Percentiles rank a stretch among this genome's conserved stretches.
phyloP scores from a whole-genome alignment of 768 basidiomycete species.

The Rhizopogon salebrosus region DNA sequence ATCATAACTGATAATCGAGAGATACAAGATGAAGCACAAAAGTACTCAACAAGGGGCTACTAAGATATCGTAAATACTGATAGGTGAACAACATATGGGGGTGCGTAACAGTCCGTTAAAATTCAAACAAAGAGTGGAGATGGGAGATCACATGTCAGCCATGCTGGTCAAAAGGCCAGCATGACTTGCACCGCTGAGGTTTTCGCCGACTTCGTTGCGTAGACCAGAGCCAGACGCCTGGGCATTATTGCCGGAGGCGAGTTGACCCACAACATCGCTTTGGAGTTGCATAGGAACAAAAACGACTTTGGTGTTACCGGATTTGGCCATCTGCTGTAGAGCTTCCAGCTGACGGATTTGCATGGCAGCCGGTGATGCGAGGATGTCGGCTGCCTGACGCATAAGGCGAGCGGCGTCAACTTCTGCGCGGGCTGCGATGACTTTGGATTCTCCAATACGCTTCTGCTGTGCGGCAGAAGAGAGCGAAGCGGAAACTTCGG shows the following conservation, averaged over 20 bases:
- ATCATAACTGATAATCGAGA: too few relatives aligned
- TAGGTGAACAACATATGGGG: neutral
- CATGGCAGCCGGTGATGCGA: constrained; percentile 94
- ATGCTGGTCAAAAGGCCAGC: constrained; percentile 20
- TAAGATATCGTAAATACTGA: neutral
- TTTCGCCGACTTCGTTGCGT: constrained; percentile 19
- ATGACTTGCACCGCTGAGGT: constrained; percentile 19
- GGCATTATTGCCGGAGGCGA: constrained; percentile 21
- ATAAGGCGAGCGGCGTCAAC: constrained; percentile 93
- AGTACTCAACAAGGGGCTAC: neutral
- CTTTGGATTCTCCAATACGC: constrained; percentile 93
- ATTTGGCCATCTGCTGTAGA: constrained; percentile 91
- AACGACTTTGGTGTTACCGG: constrained; percentile 83
- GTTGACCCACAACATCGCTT: constrained; percentile 57
- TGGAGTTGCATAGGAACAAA: constrained; percentile 93
- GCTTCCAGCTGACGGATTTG: constrained; percentile 97
- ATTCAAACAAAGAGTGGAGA: neutral
- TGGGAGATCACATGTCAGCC: constrained; percentile 19
- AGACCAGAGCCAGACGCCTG: constrained; percentile 17
- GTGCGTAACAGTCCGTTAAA: neutral
- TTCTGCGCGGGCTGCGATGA: constrained; percentile 93
- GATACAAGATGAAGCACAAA: too few relatives aligned
- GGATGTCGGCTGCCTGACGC: constrained; percentile 94
- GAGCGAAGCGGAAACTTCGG: constrained; percentile 85
- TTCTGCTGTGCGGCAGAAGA: constrained; percentile 97